phyloP scores from a whole-genome alignment of 352 stramenopile genomes.

The Pythium scleroteichum region DNA sequence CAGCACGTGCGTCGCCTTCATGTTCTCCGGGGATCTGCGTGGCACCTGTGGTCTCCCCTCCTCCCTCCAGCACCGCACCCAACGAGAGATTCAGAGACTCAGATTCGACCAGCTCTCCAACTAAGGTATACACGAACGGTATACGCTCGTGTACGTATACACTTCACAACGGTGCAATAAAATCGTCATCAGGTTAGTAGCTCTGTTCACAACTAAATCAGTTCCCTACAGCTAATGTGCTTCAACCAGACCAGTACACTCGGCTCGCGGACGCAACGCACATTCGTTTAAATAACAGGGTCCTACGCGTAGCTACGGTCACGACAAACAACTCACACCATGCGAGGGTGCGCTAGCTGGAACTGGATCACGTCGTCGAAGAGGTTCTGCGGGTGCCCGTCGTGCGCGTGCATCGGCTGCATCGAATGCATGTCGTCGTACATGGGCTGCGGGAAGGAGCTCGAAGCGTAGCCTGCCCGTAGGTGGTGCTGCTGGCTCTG shows the following conservation, averaged over 20 bases:
- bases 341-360: constrained; percentile 20
- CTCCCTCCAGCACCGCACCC: not conserved
- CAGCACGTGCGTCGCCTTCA: constrained; percentile 8
- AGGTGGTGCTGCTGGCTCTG: constrained; percentile 12
- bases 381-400: constrained; percentile 15
- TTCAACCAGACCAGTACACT: not conserved
- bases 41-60: no score
- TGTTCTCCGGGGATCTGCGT: no score
- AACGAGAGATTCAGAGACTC: constrained; percentile 18
- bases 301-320: constrained; percentile 5
- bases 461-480: constrained; percentile 3
- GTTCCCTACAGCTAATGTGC: no score
- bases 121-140: no score
- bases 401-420: constrained; percentile 10
- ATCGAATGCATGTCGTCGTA: constrained; percentile 21
- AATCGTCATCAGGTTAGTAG: no score
- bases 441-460: constrained; percentile 17
- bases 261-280: not conserved
- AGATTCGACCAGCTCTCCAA: not conserved
- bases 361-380: constrained; percentile 31
- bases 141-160: no score
- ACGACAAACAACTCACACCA: constrained; percentile 13
- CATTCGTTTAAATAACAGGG: constrained; percentile 14
- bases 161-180: no score
- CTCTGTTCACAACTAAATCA: no score